Conservation (phyloP, 1,139 yeast species). For the Magnusiomyces paraingens region DNA sequence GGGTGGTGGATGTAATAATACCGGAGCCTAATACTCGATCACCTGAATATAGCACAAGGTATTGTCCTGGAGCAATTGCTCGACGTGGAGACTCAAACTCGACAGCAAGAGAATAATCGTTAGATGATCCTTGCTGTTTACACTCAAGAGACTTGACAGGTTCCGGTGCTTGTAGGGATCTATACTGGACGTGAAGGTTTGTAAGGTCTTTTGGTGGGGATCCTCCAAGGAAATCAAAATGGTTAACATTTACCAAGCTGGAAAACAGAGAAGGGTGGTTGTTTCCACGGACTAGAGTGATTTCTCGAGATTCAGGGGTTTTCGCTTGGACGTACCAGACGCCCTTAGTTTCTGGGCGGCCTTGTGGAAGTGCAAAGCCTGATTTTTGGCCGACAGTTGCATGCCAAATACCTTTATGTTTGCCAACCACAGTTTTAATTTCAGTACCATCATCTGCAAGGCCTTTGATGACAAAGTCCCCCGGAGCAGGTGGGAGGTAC, state of each 20-base stretch:
- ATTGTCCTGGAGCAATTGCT: conserved; percentile 91
- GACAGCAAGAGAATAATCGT: conserved; percentile 13
- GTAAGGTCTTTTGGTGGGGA: conserved; percentile 21
- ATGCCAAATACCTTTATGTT: conserved; percentile 83
- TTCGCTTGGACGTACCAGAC: conserved; percentile 84
- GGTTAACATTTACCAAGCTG: conserved; percentile 37
- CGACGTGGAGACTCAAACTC: conserved; percentile 44
- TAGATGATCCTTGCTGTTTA: background rate
- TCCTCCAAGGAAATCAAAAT: conserved; percentile 48
- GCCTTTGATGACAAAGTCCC: conserved; percentile 60
- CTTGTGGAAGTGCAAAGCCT: conserved; percentile 81
- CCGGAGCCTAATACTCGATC: conserved; percentile 80
- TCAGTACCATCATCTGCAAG: background rate
- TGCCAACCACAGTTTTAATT: conserved; percentile 52
- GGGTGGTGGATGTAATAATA: conserved; percentile 30
- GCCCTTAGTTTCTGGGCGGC: conserved; percentile 66
- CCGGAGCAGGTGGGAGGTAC: conserved; percentile 65
- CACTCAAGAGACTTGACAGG: conserved; percentile 21
- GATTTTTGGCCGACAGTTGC: conserved; percentile 88
- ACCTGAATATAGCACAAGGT: conserved; percentile 61
- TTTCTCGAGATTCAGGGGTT: conserved; percentile 52
- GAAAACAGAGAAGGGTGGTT: conserved; percentile 54
- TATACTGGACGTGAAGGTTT: conserved; percentile 48
- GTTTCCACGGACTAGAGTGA: conserved; percentile 73
- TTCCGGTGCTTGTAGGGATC: conserved; percentile 62